phyloP scores from a whole-genome alignment of 805 yeast genomes.

The Kazachstania africana region DNA sequence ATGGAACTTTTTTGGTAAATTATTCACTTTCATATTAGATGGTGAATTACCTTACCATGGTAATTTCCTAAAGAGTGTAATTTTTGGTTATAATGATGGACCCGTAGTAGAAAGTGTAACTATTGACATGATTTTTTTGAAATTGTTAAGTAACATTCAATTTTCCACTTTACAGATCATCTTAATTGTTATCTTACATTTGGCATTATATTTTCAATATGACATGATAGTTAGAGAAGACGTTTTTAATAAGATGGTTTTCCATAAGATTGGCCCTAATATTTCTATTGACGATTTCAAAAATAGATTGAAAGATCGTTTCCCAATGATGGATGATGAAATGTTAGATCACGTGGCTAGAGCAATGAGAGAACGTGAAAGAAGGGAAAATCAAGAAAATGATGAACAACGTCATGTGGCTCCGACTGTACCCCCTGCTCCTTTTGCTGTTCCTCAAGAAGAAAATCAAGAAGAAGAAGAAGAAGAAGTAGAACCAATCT shows the following conservation, averaged over 20 bases:
- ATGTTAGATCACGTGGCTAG: slow-evolving; percentile 20
- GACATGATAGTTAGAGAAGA: slow-evolving; percentile 65
- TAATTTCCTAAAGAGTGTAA: slow-evolving; percentile 16
- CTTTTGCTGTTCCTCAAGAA: slow-evolving; percentile 8
- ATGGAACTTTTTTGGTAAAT: slow-evolving; percentile 43
- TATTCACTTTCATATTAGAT: slow-evolving; percentile 46
- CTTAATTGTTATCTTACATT: slow-evolving; percentile 30
- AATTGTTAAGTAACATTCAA: slow-evolving; percentile 13
- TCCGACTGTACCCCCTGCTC: background rate
- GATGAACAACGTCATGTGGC: slow-evolving; percentile 4
- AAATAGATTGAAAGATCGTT: slow-evolving; percentile 19
- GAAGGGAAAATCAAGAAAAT: slow-evolving; percentile 7
- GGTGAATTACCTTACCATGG: slow-evolving; percentile 34
- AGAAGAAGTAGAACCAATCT: slow-evolving; percentile 23
- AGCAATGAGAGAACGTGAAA: slow-evolving; percentile 21
- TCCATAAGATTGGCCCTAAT: slow-evolving; percentile 44
- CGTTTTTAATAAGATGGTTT: slow-evolving; percentile 48
- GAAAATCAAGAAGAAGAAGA: slow-evolving; percentile 12
- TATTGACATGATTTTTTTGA: slow-evolving; percentile 4
- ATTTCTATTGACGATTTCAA: slow-evolving; percentile 20
- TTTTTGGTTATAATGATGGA: slow-evolving; percentile 19
- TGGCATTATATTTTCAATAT: slow-evolving; percentile 45
- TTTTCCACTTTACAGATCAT: slow-evolving; percentile 28
- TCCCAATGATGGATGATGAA: slow-evolving; percentile 25
- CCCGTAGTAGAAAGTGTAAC: slow-evolving; percentile 4